phyloP scores from a whole-genome alignment of 2,329 filamentous ascomycete genomes.

The Beauveria australis region DNA sequence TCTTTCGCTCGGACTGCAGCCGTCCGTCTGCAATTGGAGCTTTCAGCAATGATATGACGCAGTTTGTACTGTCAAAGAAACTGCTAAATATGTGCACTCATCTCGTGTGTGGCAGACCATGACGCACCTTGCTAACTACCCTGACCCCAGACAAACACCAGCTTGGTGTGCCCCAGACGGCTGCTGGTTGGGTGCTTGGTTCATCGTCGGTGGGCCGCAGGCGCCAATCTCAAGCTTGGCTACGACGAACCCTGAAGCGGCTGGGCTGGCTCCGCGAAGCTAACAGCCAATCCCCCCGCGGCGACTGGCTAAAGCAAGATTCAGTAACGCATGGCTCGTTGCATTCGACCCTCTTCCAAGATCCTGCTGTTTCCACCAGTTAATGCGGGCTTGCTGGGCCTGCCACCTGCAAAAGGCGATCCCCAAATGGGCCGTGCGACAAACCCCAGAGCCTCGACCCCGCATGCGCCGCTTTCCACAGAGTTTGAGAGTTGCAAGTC shows the following conservation, averaged over 20 bases:
- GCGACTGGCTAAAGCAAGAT: not conserved
- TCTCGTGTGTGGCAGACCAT: slow-evolving; percentile 5
- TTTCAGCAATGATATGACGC: slow-evolving; percentile 18
- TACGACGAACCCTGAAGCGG: slow-evolving; percentile 3
- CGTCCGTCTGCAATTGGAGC: not conserved
- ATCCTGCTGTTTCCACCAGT: not conserved
- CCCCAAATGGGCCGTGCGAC: slow-evolving; percentile 6
- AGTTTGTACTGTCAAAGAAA: slow-evolving; percentile 19
- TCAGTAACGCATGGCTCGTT: not conserved
- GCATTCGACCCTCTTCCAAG: slow-evolving; percentile 13
- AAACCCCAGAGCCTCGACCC: slow-evolving; percentile 6
- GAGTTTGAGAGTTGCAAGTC: not conserved
- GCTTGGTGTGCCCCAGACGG: not conserved
- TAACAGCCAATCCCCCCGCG: not conserved
- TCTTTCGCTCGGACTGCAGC: not conserved
- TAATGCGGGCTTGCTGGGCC: not conserved
- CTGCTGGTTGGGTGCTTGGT: slow-evolving; percentile 4
- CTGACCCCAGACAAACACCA: not conserved
- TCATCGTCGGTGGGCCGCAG: slow-evolving; percentile 1
- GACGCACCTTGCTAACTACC: not conserved
- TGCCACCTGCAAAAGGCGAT: not conserved
- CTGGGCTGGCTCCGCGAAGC: not conserved
- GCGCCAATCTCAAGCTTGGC: slow-evolving; percentile 4
- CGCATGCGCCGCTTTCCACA: not conserved
- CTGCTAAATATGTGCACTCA: not conserved